Conservation (phyloP, 2,329 filamentous ascomycete genomes). For the Diaporthe ampelina region DNA sequence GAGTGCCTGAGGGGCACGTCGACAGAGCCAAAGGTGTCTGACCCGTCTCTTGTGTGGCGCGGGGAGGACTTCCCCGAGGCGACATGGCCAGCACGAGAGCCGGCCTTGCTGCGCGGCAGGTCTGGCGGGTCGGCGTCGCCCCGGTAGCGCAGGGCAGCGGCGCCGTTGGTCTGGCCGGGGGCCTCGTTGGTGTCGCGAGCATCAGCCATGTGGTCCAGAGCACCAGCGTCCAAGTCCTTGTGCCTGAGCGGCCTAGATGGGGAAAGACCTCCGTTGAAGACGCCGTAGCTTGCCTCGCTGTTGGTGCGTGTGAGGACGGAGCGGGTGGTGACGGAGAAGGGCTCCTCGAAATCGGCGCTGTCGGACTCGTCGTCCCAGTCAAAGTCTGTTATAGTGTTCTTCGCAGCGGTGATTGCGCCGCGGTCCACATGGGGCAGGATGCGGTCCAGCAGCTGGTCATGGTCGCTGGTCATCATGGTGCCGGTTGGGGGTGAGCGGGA, state of each 20-base stretch:
- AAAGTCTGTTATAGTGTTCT: constrained; percentile 29
- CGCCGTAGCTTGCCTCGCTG: constrained; percentile 34
- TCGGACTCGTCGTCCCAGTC: constrained; percentile 37
- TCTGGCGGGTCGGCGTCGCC: constrained; percentile 20
- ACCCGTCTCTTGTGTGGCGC: background rate
- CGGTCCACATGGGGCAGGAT: constrained; percentile 29
- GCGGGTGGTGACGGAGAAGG: constrained; percentile 19
- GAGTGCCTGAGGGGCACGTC: constrained; percentile 34
- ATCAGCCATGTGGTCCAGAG: constrained; percentile 12
- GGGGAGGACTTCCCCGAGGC: background rate
- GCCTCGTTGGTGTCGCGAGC: background rate
- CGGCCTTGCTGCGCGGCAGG: background rate
- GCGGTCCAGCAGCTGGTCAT: constrained; percentile 30
- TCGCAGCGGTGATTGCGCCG: constrained; percentile 34
- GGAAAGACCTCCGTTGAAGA: constrained; percentile 33
- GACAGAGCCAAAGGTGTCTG: background rate
- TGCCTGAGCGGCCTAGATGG: constrained; percentile 24
- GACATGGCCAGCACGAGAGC: constrained; percentile 1
- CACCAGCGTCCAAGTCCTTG: constrained; percentile 3
- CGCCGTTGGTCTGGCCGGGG: constrained; percentile 1
- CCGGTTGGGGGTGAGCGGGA: background rate
- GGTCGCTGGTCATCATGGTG: constrained; percentile 36
- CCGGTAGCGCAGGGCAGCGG: background rate
- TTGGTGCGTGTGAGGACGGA: constrained; percentile 13
- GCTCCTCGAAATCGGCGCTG: constrained; percentile 22